Evolutionary conservation across 768 basidiomycete genomes (phyloP), one percentile per base, ranked within the genome.

Genomic region (Exidia glandulosa): DNA sequence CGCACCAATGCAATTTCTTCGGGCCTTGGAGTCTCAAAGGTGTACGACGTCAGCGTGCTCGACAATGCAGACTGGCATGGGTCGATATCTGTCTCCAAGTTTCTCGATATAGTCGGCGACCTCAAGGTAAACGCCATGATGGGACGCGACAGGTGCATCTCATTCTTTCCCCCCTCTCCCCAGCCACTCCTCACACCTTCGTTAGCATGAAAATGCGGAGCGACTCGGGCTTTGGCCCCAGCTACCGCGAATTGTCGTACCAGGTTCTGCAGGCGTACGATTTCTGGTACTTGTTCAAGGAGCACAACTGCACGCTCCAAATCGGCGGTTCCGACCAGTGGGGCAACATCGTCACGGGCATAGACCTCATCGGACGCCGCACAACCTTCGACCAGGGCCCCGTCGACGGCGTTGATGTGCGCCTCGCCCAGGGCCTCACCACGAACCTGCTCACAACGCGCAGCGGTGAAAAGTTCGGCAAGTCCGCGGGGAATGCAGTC

Each of bases 241-340:
- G 94, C n/a, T 99, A 95, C 75, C 93, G 94, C 23, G 96, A 99
- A 70, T 98, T 99, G 74, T 85, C 90, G 3, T 99, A 99, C 71
- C 96, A 99, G 68, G 83, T 99, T 27, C 79, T 99, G 30, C 96
- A 99, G 74, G 96, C 93, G 12, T 90, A 94, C 73, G 96, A 99
- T 73, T 99, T 96, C 73, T 81, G 87, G 64, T 76, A 85, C 65
- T 79, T 99, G 9, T 74, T 88, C 69, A 76, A 77, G 63, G 70
- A 79, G 25, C 76, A 81, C 57, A 77, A 76, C 3, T 97, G 95
- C 71, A 81, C 81, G 14, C 81, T 96, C 47, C 96, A 99, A 72
- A 74, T 98, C 45, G 96, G 96, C 56, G 96, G 96, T 10, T 94
- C 93, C 0, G 96, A 99, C 71, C 96, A 99, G 71, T 96, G 94